A percentile compares a stretch with the other conserved stretches of the same genome.
Conservation (phyloP, 345 rosid genomes). For the Aurinia saxatilis region DNA sequence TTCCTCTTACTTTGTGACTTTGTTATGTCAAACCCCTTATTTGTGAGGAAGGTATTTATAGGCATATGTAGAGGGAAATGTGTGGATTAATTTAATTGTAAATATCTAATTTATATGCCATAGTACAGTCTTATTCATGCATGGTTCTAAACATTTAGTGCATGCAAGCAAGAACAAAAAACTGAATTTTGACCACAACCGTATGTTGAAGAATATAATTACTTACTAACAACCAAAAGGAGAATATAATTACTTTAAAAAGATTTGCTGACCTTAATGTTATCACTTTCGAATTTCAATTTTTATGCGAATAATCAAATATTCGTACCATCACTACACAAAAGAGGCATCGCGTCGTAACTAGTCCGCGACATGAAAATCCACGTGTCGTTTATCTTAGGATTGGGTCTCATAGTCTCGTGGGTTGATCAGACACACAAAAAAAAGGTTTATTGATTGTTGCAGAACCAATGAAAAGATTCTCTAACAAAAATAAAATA, state of each 20-base stretch:
- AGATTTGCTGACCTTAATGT: conserved; percentile 18
- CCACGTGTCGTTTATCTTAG: conserved; percentile 20
- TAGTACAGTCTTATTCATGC: not conserved
- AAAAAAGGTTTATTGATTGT: not conserved
- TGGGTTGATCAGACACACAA: not conserved
- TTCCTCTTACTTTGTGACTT: not conserved
- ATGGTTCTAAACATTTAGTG: conserved; percentile 5
- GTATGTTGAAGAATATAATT: conserved; percentile 3
- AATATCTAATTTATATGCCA: not conserved
- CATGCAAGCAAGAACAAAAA: conserved; percentile 3
- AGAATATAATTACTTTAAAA: too few species aligned
- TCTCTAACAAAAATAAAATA: not conserved
- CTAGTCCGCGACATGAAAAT: not conserved
- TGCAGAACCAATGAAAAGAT: not conserved
- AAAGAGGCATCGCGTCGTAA: not conserved
- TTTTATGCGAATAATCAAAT: conserved; percentile 4
- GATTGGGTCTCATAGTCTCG: conserved; percentile 19
- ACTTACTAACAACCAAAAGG: too few species aligned
- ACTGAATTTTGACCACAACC: conserved; percentile 21
- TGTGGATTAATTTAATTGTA: not conserved
- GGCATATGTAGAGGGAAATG: not conserved
- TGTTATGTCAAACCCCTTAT: not conserved
- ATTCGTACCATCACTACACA: conserved; percentile 8
- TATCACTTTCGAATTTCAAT: too few species aligned
- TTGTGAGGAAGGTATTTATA: conserved; percentile 14